These are phyloP conservation scores for Schizonepeta tenuifolia DNA, from an alignment of 257 asterid species.

Conservation along the genomic window DNA sequence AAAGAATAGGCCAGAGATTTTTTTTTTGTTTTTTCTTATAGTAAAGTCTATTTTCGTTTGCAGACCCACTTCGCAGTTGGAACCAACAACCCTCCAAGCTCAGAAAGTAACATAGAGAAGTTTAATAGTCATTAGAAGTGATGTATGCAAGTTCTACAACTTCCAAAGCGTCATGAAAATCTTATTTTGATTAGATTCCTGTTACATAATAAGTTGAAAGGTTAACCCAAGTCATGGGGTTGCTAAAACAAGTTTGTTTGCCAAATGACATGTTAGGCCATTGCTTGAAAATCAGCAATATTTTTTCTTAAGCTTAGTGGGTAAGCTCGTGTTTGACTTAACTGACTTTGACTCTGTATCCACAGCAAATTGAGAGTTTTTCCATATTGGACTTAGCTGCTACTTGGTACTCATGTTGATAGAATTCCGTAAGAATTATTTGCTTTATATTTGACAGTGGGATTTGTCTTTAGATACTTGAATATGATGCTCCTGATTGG, in stretches of 20 bases:
- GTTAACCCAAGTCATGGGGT: neutral
- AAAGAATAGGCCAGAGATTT: too few relatives aligned
- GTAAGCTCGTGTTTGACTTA: neutral
- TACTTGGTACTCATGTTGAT: neutral
- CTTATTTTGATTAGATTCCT: neutral
- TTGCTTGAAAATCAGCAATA: neutral
- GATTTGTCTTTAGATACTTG: neutral
- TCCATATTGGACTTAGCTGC: neutral
- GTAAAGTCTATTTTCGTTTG: neutral
- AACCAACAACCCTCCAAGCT: neutral
- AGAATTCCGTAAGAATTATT: neutral
- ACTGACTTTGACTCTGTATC: neutral
- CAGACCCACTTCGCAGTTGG: neutral
- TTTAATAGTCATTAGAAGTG: neutral
- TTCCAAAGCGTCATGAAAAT: neutral
- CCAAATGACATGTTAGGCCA: neutral
- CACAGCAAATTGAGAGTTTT: neutral
- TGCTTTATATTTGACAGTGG: neutral
- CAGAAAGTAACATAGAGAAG: neutral
- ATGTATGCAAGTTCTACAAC: neutral
- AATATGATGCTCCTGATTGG: neutral
- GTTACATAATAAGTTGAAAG: neutral
- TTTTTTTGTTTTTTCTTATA: too few relatives aligned
- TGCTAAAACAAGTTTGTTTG: neutral
- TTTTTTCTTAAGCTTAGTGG: neutral